A percentile compares a stretch with the other conserved stretches of the same genome.
phyloP scores from a whole-genome alignment of 108 stramenopile genomes.

The Chaetoceros muelleri region DNA sequence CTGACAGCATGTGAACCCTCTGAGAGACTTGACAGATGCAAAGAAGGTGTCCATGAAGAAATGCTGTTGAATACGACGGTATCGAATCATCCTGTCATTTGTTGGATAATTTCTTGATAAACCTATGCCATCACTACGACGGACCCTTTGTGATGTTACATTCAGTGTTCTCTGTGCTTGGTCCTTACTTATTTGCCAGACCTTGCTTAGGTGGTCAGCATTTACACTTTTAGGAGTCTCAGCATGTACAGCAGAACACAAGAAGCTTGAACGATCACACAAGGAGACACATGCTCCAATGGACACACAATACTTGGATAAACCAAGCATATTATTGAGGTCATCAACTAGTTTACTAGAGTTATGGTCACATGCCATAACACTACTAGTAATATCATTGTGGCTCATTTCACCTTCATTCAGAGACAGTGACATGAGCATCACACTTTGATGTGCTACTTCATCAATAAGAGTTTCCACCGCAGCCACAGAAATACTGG shows the following conservation, averaged over 20 bases:
- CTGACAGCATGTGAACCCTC: constrained; percentile 14
- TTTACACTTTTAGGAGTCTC: constrained; percentile 8
- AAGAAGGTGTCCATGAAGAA: constrained; percentile 25
- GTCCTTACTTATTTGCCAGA: constrained; percentile 16
- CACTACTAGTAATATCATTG: not conserved
- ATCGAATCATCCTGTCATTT: constrained; percentile 16
- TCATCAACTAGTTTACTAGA: too few species aligned
- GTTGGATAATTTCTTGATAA: constrained; percentile 19
- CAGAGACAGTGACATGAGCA: not conserved
- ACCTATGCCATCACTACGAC: not conserved
- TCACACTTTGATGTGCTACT: too few species aligned
- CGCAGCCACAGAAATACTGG: not conserved
- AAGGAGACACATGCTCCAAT: too few species aligned
- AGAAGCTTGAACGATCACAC: too few species aligned
- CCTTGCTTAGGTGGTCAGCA: constrained; percentile 17
- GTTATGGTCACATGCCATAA: too few species aligned
- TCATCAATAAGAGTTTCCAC: not conserved
- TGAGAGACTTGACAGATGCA: constrained; percentile 8
- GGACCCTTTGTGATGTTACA: constrained; percentile 10
- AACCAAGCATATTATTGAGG: too few species aligned
- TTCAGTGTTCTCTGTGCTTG: constrained; percentile 15
- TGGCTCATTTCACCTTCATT: not conserved
- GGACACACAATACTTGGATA: too few species aligned
- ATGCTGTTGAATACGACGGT: constrained; percentile 11
- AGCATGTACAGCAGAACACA: constrained; percentile 5